Evolutionary conservation across 2,329 filamentous ascomycete genomes (phyloP).

Genomic region (Botrytis fragariae): DNA sequence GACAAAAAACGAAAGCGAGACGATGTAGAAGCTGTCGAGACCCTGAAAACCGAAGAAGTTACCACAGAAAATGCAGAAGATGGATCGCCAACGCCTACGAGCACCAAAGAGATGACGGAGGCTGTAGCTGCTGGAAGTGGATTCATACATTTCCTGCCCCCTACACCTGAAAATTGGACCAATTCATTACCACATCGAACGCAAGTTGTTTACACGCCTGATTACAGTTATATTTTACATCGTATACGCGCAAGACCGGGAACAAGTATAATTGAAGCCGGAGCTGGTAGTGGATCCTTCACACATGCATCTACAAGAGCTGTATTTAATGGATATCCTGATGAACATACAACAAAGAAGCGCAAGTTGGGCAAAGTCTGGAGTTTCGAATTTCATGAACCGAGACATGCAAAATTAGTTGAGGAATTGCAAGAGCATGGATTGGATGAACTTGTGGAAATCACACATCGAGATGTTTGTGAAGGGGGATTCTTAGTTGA

Average conservation of each 20-base stretch:
- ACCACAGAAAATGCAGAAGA: slow-evolving; percentile 35
- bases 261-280: slow-evolving; percentile 72
- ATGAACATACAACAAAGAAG: slow-evolving; percentile 39
- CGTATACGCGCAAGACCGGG: slow-evolving; percentile 72
- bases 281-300: slow-evolving; percentile 79
- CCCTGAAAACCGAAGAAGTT: slow-evolving; percentile 14
- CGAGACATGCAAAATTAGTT: slow-evolving; percentile 66
- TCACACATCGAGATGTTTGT: slow-evolving; percentile 80
- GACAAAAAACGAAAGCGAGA: slow-evolving; percentile 47
- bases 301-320: slow-evolving; percentile 75
- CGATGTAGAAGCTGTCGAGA: slow-evolving; percentile 36
- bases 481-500: slow-evolving; percentile 67
- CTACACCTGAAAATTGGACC: slow-evolving; percentile 81
- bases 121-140: slow-evolving; percentile 59
- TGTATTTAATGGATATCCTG: slow-evolving; percentile 69
- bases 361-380: slow-evolving; percentile 65
- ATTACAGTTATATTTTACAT: slow-evolving; percentile 82
- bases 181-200: slow-evolving; percentile 76
- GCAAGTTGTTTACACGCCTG: slow-evolving; percentile 82
- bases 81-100: slow-evolving; percentile 26
- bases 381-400: slow-evolving; percentile 79
- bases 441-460: slow-evolving; percentile 62
- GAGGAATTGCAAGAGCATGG: slow-evolving; percentile 68
- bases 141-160: slow-evolving; percentile 75
- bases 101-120: slow-evolving; percentile 45